Conservation (phyloP, 2,329 filamentous ascomycete species). For the Trichoderma atroviride region DNA sequence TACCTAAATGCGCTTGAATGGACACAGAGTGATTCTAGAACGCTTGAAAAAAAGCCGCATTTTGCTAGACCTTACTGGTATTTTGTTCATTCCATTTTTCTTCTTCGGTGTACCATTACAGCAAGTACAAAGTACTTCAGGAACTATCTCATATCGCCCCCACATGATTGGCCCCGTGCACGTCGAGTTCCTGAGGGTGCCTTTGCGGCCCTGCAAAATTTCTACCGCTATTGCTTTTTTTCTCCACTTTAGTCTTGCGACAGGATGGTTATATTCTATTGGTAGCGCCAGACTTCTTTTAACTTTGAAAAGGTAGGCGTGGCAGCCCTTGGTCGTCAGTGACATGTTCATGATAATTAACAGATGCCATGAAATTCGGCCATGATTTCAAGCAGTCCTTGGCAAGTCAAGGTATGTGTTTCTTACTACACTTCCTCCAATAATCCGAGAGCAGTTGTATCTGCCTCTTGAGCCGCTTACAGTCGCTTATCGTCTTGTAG, state of each 20-base stretch:
- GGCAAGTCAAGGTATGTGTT: slow-evolving; percentile 55
- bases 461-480: not conserved
- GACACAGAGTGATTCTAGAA: not conserved
- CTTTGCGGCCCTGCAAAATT: not conserved
- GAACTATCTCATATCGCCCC: not conserved
- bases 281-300: not conserved
- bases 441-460: not conserved
- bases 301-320: not conserved
- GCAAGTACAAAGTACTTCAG: not conserved
- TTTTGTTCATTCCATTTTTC: not conserved
- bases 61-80: not conserved
- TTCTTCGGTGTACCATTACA: not conserved
- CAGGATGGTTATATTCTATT: not conserved
- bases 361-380: slow-evolving; percentile 76
- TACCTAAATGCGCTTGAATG: not conserved
- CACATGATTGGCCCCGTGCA: not conserved
- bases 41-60: not conserved
- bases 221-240: not conserved
- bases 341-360: slow-evolving; percentile 18
- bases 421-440: not conserved
- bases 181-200: not conserved
- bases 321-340: not conserved
- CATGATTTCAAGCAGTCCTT: slow-evolving; percentile 74
- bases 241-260: slow-evolving; percentile 14
- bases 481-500: slow-evolving; percentile 38